These are phyloP conservation scores for Neurospora sp. DNA, from an alignment of 495 filamentous ascomycete genomes.

Conservation along the genomic window DNA sequence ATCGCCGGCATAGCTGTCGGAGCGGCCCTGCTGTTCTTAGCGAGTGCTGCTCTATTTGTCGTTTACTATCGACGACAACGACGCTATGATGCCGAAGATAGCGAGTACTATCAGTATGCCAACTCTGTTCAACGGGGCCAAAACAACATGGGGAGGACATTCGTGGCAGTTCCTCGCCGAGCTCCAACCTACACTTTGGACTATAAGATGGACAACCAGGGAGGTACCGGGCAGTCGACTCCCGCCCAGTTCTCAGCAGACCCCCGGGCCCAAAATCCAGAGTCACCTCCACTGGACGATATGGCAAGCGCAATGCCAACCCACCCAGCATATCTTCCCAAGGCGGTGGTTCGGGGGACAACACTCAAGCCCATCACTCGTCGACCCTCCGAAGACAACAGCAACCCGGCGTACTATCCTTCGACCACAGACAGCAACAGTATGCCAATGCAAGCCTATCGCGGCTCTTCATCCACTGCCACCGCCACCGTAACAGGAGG, in stretches of 20 bases:
- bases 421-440: slow-evolving; percentile 1
- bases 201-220: slow-evolving; percentile 19
- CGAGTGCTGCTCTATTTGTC: slow-evolving; percentile 26
- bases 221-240: slow-evolving; percentile 20
- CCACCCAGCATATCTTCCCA: slow-evolving; percentile 39
- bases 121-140: slow-evolving; percentile 3
- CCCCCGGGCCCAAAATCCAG: neutral
- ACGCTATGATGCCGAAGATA: slow-evolving; percentile 14
- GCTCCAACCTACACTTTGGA: slow-evolving; percentile 21
- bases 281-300: slow-evolving; percentile 7
- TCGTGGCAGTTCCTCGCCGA: slow-evolving; percentile 1
- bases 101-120: slow-evolving; percentile 2
- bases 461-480: neutral
- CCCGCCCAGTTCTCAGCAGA: slow-evolving; percentile 14
- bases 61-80: slow-evolving; percentile 33
- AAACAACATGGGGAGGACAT: neutral
- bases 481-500: slow-evolving; percentile 1
- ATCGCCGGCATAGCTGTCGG: slow-evolving; percentile 37
- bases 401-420: neutral
- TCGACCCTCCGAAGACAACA: slow-evolving; percentile 11
- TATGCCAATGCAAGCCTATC: neutral
- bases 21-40: slow-evolving; percentile 27
- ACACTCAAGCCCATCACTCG: slow-evolving; percentile 12
- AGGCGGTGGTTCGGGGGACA: slow-evolving; percentile 21
- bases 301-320: slow-evolving; percentile 28